These are phyloP conservation scores for Saccharomycopsis sp. DNA, from an alignment of 805 yeast species.

Conservation along the genomic window DNA sequence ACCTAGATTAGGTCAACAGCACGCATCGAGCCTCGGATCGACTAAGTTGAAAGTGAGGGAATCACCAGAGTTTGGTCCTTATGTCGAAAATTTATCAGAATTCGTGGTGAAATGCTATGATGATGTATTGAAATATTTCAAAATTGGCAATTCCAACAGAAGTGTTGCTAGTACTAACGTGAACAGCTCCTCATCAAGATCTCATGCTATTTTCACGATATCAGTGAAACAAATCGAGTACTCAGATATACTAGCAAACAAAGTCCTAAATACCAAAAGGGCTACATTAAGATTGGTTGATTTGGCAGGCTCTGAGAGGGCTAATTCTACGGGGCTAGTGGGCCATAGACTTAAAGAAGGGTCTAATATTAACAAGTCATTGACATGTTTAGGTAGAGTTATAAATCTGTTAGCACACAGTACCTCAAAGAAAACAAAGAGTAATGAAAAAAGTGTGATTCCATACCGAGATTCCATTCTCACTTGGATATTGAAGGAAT, in stretches of 20 bases:
- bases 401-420: slow-evolving; percentile 41
- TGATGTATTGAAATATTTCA: slow-evolving; percentile 43
- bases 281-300: slow-evolving; percentile 69
- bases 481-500: slow-evolving; percentile 70
- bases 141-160: slow-evolving; percentile 46
- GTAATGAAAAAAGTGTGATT: slow-evolving; percentile 30
- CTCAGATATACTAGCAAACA: slow-evolving; percentile 28
- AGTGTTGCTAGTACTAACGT: slow-evolving; percentile 67
- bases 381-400: slow-evolving; percentile 73
- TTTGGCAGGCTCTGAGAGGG: slow-evolving; percentile 78
- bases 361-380: slow-evolving; percentile 65
- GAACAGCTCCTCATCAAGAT: slow-evolving; percentile 69
- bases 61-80: slow-evolving; percentile 59
- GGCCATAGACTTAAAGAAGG: slow-evolving; percentile 67
- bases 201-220: slow-evolving; percentile 73
- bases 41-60: slow-evolving; percentile 51
- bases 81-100: slow-evolving; percentile 60
- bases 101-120: slow-evolving; percentile 39
- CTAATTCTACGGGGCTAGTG: slow-evolving; percentile 52
- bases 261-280: slow-evolving; percentile 39
- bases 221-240: slow-evolving; percentile 51
- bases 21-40: too few relatives aligned
- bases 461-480: slow-evolving; percentile 72
- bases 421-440: slow-evolving; percentile 11
- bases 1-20: too few relatives aligned